Evolutionary conservation across 164 flowering plant genomes (phyloP).

Genomic region (Houttuynia cordata): DNA sequence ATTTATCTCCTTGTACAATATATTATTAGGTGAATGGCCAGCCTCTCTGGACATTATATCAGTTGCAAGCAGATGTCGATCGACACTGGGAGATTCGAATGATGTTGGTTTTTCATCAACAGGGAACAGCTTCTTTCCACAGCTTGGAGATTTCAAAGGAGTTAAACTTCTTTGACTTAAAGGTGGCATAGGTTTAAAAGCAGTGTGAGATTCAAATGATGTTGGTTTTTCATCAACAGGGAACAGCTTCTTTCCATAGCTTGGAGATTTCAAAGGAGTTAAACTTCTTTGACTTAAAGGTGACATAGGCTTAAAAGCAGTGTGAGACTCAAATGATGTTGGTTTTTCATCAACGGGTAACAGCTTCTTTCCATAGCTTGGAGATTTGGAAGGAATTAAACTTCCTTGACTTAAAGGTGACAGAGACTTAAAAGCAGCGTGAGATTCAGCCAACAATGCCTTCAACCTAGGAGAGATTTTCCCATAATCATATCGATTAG

Average conservation of each 20-base stretch:
- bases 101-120: not conserved
- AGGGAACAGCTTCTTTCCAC: not conserved
- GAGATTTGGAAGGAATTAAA: slow-evolving; percentile 9
- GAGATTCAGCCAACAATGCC: slow-evolving; percentile 44
- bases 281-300: slow-evolving; percentile 7
- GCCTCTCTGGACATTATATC: slow-evolving; percentile 4
- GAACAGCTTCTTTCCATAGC: slow-evolving; percentile 1
- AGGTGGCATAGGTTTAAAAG: slow-evolving; percentile 9
- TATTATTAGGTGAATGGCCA: slow-evolving; percentile 2
- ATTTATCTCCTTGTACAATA: not conserved
- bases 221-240: not conserved
- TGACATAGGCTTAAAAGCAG: slow-evolving; percentile 9
- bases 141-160: slow-evolving; percentile 8
- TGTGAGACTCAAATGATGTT: not conserved
- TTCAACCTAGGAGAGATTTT: slow-evolving; percentile 49
- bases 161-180: slow-evolving; percentile 10
- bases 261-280: slow-evolving; percentile 10
- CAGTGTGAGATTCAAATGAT: not conserved
- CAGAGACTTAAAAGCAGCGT: slow-evolving; percentile 14
- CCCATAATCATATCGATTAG: slow-evolving; percentile 54
- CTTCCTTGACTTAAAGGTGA: slow-evolving; percentile 10
- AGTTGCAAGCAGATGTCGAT: slow-evolving; percentile 6
- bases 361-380: slow-evolving; percentile 3
- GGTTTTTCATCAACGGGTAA: not conserved
- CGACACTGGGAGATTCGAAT: not conserved